A percentile compares a stretch with the other conserved stretches of the same genome.
Conservation (phyloP, 2,329 filamentous ascomycete genomes). For the Alternaria brassicae region DNA sequence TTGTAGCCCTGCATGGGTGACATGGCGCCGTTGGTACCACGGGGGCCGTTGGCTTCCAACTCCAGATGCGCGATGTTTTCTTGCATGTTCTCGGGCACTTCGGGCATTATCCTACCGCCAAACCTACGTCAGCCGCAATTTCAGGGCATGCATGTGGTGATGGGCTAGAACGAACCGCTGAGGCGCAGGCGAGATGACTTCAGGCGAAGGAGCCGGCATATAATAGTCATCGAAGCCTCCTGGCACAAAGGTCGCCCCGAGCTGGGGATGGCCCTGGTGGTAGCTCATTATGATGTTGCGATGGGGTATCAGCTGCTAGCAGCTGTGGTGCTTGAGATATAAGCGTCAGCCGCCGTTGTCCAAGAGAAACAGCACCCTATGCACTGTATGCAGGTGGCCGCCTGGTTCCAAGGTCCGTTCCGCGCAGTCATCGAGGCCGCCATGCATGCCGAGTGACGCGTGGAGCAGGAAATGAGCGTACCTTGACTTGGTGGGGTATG, state of each 20-base stretch:
- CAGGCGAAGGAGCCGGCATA: slow-evolving; percentile 63
- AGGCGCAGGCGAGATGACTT: slow-evolving; percentile 72
- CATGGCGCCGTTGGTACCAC: slow-evolving; percentile 35
- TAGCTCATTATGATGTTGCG: slow-evolving; percentile 44
- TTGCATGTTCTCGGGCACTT: slow-evolving; percentile 96
- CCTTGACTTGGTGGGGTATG: slow-evolving; percentile 38
- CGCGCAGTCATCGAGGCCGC: slow-evolving; percentile 27
- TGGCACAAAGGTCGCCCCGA: slow-evolving; percentile 70
- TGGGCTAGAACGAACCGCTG: slow-evolving; percentile 64
- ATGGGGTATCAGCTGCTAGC: slow-evolving; percentile 15
- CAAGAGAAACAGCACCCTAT: slow-evolving; percentile 22
- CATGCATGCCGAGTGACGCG: slow-evolving; percentile 32
- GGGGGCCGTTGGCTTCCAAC: slow-evolving; percentile 70
- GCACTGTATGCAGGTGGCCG: slow-evolving; percentile 21
- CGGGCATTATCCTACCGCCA: slow-evolving; percentile 79
- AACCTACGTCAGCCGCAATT: slow-evolving; percentile 43
- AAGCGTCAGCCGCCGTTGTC: slow-evolving; percentile 41
- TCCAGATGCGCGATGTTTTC: slow-evolving; percentile 91
- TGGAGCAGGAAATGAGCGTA: slow-evolving; percentile 32
- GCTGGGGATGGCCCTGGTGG: slow-evolving; percentile 44
- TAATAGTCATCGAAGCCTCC: slow-evolving; percentile 73
- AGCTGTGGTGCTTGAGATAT: slow-evolving; percentile 22
- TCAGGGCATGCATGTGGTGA: slow-evolving; percentile 22
- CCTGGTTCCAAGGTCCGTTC: slow-evolving; percentile 20
- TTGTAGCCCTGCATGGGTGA: slow-evolving; percentile 42